phyloP scores from a whole-genome alignment of 2,329 filamentous ascomycete genomes.

The Claviceps fusiformis region DNA sequence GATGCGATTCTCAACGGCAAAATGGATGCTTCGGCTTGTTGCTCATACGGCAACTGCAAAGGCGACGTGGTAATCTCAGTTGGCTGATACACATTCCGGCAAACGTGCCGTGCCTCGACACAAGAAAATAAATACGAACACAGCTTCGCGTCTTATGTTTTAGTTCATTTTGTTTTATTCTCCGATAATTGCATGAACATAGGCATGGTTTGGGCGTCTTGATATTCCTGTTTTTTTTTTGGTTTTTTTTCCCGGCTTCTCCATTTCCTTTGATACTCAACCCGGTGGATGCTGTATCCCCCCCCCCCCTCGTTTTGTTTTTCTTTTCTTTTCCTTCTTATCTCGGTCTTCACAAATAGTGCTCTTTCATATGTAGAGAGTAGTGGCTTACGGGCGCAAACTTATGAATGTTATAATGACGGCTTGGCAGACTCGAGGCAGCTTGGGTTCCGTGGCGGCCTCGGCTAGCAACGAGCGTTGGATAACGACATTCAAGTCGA shows the following conservation, averaged over 20 bases:
- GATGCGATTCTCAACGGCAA: constrained; percentile 33
- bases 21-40: constrained; percentile 35
- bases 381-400: neutral
- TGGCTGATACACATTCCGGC: constrained; percentile 9
- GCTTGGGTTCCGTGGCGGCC: too few relatives aligned
- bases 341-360: neutral
- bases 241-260: neutral
- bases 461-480: neutral
- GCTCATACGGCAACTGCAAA: constrained; percentile 39
- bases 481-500: neutral
- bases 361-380: neutral
- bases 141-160: neutral
- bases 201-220: neutral
- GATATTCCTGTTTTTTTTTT: neutral
- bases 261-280: too few relatives aligned
- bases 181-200: neutral
- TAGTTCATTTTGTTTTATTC: too few relatives aligned
- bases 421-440: neutral
- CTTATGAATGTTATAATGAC: neutral
- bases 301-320: too few relatives aligned
- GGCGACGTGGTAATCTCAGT: constrained; percentile 27
- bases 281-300: neutral
- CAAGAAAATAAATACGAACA: neutral
- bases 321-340: too few relatives aligned
- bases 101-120: neutral